Evolutionary conservation across 2,329 filamentous ascomycete genomes (phyloP).

Genomic region (Nemania diffusa): DNA sequence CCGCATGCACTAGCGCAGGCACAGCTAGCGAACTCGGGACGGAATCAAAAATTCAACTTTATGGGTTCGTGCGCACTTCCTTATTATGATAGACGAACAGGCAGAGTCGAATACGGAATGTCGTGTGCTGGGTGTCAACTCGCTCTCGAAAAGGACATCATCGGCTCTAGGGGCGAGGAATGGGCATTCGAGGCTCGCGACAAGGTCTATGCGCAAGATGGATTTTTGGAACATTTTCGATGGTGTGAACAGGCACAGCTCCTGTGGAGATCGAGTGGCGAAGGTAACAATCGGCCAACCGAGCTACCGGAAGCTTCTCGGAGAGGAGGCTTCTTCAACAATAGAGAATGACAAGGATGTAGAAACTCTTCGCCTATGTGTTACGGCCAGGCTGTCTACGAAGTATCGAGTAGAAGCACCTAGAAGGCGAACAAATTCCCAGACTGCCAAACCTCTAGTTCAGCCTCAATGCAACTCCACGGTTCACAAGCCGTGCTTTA

Average conservation of each 20-base stretch:
- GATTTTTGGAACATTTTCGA: constrained; percentile 50
- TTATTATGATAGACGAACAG: constrained; percentile 28
- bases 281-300: constrained; percentile 26
- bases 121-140: constrained; percentile 51
- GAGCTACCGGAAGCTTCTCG: constrained; percentile 35
- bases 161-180: constrained; percentile 27
- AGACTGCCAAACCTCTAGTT: background rate
- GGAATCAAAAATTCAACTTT: constrained; percentile 42
- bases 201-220: constrained; percentile 44
- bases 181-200: constrained; percentile 38
- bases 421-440: constrained; percentile 2
- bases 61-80: constrained; percentile 43
- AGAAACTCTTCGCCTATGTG: constrained; percentile 7
- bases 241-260: constrained; percentile 51
- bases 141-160: constrained; percentile 40
- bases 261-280: constrained; percentile 43
- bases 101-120: constrained; percentile 46
- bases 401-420: constrained; percentile 19
- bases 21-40: constrained; percentile 30
- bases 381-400: background rate
- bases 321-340: constrained; percentile 33
- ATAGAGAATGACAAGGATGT: constrained; percentile 26
- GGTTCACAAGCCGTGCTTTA: background rate
- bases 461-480: background rate
- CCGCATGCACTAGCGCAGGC: constrained; percentile 21